These are phyloP conservation scores for Trametopsis cervina DNA, from an alignment of 768 basidiomycete species.

Conservation along the genomic window DNA sequence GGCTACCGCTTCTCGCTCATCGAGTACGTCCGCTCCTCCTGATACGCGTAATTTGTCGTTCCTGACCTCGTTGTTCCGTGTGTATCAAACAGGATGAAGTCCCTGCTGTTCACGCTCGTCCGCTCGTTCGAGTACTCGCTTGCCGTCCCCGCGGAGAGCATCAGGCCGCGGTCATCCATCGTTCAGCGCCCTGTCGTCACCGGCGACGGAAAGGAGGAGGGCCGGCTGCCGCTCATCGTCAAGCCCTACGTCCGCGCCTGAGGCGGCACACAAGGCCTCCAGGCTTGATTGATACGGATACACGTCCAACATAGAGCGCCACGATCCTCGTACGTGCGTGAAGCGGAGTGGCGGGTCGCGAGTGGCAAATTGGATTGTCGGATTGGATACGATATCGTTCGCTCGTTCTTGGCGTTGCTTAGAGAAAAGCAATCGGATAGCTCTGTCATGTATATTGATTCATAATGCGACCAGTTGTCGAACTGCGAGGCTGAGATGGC, in stretches of 20 bases:
- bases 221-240: slow-evolving; percentile 21
- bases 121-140: slow-evolving; percentile 26
- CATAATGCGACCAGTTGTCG: too few species aligned
- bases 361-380: too few species aligned
- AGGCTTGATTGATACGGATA: too few species aligned
- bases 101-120: slow-evolving; percentile 25
- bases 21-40: slow-evolving; percentile 34
- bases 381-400: too few species aligned
- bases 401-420: too few species aligned
- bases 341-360: too few species aligned
- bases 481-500: too few species aligned
- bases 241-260: slow-evolving; percentile 7
- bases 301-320: too few species aligned
- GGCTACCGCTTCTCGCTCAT: slow-evolving; percentile 59
- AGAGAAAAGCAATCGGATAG: too few species aligned
- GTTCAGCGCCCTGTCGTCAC: slow-evolving; percentile 20
- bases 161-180: slow-evolving; percentile 14
- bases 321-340: too few species aligned
- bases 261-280: too few species aligned
- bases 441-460: too few species aligned
- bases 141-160: slow-evolving; percentile 19
- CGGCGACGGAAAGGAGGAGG: slow-evolving; percentile 10
- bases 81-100: slow-evolving; percentile 4
- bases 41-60: neutral
- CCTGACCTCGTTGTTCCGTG: neutral